Base-by-base conservation (phyloP, 768 basidiomycete genomes). In the Rhizopogon vinicolor region DNA sequence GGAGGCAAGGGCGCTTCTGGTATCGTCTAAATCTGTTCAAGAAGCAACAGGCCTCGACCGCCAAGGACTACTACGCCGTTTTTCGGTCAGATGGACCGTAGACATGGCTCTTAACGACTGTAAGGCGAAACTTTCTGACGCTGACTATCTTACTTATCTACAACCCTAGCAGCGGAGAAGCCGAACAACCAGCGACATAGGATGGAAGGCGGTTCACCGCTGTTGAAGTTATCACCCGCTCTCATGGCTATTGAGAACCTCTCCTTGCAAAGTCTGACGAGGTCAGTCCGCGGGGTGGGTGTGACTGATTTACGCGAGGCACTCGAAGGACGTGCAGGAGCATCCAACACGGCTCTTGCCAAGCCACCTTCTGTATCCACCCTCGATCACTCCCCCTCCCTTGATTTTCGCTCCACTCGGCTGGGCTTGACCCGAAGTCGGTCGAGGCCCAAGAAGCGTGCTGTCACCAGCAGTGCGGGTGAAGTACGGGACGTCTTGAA, bases 191-290 rank as follows among this genome's bases (percentile, higher is more conserved):
- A 79, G 56, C 85, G 91, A 19, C 78, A 81, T 19, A 78, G 87
- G 22, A 81, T 81, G 53, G 89, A 92, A 60, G 84, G 84, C 13
- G 73, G 87, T 41, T 83, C 88, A 2, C 87, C 89, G 3, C 78
- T 93, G 42, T 78, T 91, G 52, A 90, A 85, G 65, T 83, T 93
- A 35, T 88, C 91, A 5, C 91, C 91, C 35, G 85, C 87, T 14
- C 74, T 96, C 58, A 96, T 94, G 91, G 86, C 90, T 60, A 89
- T 91, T 51, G 90, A 94, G 63, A 96, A 96, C 67, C 76, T 91
- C 35, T 96, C 94, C 6, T 76, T 93, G 54, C 89, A 91, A 66
- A 93, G 91, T 64, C 72, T 96, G 54, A 81, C 88, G 18, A 81
- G 90, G 54, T 89, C 90, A 3, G 82, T 83, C 3, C 81, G 87